Evolutionary conservation across 2,329 filamentous ascomycete species (phyloP).

Genomic region (Curvularia verruculosa): DNA sequence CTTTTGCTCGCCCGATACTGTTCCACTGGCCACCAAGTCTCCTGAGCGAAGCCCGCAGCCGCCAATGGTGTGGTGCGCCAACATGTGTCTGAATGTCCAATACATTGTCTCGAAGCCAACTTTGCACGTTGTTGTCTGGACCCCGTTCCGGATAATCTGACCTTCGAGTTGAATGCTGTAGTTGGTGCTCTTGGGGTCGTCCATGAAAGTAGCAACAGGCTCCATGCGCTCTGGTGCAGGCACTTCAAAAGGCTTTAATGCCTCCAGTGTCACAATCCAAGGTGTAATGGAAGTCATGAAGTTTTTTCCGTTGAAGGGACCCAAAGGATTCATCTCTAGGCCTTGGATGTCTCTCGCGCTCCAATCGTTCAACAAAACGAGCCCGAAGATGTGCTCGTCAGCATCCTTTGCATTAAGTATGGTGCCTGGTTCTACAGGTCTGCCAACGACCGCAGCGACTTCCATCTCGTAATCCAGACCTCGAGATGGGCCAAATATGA

Average conservation of each 20-base stretch:
- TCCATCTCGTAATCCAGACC: constrained; percentile 59
- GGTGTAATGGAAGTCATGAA: constrained; percentile 66
- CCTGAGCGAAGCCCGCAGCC: constrained; percentile 52
- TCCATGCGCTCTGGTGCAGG: constrained; percentile 28
- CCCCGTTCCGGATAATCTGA: constrained; percentile 28
- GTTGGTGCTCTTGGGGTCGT: constrained; percentile 30
- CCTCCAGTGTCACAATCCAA: constrained; percentile 67
- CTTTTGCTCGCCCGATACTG: constrained; percentile 50
- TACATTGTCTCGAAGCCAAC: constrained; percentile 51
- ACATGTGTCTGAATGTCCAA: constrained; percentile 55
- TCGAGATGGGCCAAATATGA: constrained; percentile 54
- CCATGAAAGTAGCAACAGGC: constrained; percentile 32
- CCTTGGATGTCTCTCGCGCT: constrained; percentile 66
- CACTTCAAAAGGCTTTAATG: constrained; percentile 52
- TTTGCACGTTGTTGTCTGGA: constrained; percentile 30
- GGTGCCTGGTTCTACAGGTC: constrained; percentile 49
- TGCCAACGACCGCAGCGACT: constrained; percentile 54
- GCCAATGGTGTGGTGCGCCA: constrained; percentile 53
- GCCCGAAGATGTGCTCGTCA: constrained; percentile 65
- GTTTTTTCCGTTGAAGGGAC: constrained; percentile 66
- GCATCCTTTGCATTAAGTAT: constrained; percentile 51
- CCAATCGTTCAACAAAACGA: constrained; percentile 70
- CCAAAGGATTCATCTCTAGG: constrained; percentile 66
- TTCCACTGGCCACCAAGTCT: constrained; percentile 54
- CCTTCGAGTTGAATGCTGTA: constrained; percentile 36